Conservation (phyloP, 495 filamentous ascomycete genomes). For the Annulohypoxylon stygium region DNA sequence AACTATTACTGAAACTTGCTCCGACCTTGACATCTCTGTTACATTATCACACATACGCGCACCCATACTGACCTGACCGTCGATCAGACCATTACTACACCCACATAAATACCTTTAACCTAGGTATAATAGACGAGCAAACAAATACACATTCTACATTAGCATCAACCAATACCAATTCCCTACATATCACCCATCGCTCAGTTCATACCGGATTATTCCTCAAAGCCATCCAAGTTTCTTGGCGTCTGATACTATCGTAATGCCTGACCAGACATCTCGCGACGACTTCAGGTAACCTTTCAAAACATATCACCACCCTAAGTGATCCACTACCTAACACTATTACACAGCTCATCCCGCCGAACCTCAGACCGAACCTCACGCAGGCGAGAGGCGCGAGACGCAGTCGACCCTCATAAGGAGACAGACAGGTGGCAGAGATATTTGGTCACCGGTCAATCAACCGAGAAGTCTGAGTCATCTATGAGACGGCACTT, state of each 20-base stretch:
- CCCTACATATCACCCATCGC: not conserved
- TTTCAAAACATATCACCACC: not conserved
- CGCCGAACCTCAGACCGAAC: not conserved
- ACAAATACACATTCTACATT: not conserved
- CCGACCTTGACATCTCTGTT: not conserved
- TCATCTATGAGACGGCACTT: slow-evolving; percentile 22
- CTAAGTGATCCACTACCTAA: not conserved
- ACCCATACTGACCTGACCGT: not conserved
- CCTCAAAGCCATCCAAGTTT: not conserved
- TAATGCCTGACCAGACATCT: slow-evolving; percentile 16
- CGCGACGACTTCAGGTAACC: slow-evolving; percentile 30
- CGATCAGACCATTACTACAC: too few relatives aligned
- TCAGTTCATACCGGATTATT: slow-evolving; percentile 3
- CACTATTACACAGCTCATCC: slow-evolving; percentile 25
- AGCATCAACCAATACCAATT: not conserved
- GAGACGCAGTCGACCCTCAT: not conserved
- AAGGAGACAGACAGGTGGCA: slow-evolving; percentile 12
- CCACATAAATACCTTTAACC: too few relatives aligned
- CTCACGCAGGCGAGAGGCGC: slow-evolving; percentile 3
- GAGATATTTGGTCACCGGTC: slow-evolving; percentile 34
- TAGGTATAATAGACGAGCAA: too few relatives aligned
- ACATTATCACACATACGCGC: slow-evolving; percentile 2
- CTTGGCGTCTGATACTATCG: not conserved
- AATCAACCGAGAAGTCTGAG: slow-evolving; percentile 26
- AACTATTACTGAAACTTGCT: not conserved